phyloP scores from a whole-genome alignment of 2,329 filamentous ascomycete genomes.

The Penicillium frequentans region DNA sequence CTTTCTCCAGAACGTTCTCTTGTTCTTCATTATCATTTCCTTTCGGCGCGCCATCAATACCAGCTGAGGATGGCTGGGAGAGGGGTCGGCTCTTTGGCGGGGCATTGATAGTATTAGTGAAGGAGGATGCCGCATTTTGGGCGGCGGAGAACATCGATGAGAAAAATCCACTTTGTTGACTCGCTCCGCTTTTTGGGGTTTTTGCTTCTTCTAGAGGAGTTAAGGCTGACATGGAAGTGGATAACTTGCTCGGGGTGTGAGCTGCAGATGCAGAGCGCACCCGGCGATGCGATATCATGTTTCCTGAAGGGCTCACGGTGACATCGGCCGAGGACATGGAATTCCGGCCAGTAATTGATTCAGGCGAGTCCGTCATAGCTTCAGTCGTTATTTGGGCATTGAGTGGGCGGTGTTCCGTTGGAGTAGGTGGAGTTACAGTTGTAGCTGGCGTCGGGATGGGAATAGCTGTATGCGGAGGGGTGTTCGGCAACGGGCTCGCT shows the following conservation, averaged over 20 bases:
- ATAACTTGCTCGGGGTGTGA: slow-evolving; percentile 80
- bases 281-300: slow-evolving; percentile 72
- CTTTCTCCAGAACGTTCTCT: slow-evolving; percentile 11
- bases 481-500: slow-evolving; percentile 29
- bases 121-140: slow-evolving; percentile 83
- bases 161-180: slow-evolving; percentile 70
- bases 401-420: slow-evolving; percentile 48
- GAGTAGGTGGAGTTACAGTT: slow-evolving; percentile 64
- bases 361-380: slow-evolving; percentile 39
- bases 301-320: slow-evolving; percentile 63
- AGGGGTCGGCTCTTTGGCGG: slow-evolving; percentile 47
- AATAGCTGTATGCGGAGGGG: slow-evolving; percentile 33
- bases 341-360: slow-evolving; percentile 34
- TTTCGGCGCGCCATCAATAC: slow-evolving; percentile 26
- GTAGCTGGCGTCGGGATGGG: slow-evolving; percentile 50
- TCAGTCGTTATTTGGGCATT: slow-evolving; percentile 35
- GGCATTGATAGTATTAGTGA: slow-evolving; percentile 62
- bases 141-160: slow-evolving; percentile 90
- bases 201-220: slow-evolving; percentile 70
- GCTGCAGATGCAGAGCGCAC: slow-evolving; percentile 57
- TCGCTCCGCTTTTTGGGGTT: slow-evolving; percentile 55
- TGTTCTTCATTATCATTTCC: slow-evolving; percentile 29
- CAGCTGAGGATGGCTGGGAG: slow-evolving; percentile 31
- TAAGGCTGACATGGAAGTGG: slow-evolving; percentile 69
- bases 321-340: slow-evolving; percentile 43